Base-by-base conservation (phyloP, 768 basidiomycete species). In the Tricholoma matsutake region DNA sequence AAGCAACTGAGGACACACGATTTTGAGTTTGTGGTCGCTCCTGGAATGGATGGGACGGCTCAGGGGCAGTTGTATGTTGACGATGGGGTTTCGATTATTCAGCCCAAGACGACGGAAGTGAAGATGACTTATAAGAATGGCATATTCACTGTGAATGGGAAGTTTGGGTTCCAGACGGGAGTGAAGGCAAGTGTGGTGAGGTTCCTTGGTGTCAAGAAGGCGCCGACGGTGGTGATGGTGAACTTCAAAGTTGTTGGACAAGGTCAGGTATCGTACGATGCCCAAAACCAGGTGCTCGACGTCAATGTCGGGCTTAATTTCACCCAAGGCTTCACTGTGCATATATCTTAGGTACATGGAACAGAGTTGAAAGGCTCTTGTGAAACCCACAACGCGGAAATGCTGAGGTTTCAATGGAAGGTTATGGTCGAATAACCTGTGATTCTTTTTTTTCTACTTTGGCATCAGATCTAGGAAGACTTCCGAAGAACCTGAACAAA, bases 1-100 rank as follows among this genome's bases (percentile, higher is more conserved):
- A 73, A 77, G 2, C 78, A 74, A 62, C 72, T 89, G 60, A 75
- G 86, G 39, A 72, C 73, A 64, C 79, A 73, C 10, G 81, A 83
- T 65, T 89, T 88, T 60, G 82, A 87, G 69, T 71, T 89, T 57
- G 75, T 88, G 41, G 82, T 89, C 32, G 88, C 87, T 0, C 86
- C 86, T 1, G 77, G 77, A 10, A 61, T 64, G n/a, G 69, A 78
- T n/a, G 86, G 85, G 13, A 71, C 64, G 0, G 88, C 88, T 0
- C 63, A 65, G 5, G 88, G 87, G 1, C 47, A 66, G 39, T 74
- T 89, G 39, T 88, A 89, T 68, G 63, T 86, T 35, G 88, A 89
- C 66, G 87, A 89, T 61, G 87, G 88, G 11, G 83, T 82, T 47
- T 85, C 83, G 6, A 70, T 82, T 52, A 62, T 56, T 3, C 78